Conservation (phyloP, 2,329 filamentous ascomycete species). For the Colletotrichum falcatum region DNA sequence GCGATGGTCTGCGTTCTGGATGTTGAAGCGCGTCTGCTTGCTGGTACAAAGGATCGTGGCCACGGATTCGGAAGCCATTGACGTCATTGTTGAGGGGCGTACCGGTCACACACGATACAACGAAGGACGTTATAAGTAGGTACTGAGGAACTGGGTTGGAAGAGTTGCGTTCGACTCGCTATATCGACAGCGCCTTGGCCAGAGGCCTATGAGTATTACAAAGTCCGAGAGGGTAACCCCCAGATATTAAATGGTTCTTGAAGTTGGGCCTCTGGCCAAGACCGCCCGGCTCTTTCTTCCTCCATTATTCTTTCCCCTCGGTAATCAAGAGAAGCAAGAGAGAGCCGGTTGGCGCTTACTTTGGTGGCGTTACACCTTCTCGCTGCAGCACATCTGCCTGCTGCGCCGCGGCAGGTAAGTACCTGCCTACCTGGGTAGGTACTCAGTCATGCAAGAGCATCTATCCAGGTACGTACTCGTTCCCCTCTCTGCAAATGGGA, state of each 20-base stretch:
- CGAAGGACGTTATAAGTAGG: not conserved
- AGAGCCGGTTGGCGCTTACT: not conserved
- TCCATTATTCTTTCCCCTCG: not conserved
- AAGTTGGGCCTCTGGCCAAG: not conserved
- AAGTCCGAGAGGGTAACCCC: not conserved
- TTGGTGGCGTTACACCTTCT: conserved; percentile 11
- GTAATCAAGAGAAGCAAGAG: not conserved
- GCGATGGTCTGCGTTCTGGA: conserved; percentile 64
- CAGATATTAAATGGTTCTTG: not conserved
- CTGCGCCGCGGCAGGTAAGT: no score
- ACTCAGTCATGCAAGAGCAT: no score
- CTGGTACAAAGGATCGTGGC: conserved; percentile 71
- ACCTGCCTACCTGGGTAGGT: no score
- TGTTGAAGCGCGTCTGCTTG: conserved; percentile 76
- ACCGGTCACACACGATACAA: not conserved
- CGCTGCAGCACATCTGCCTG: not conserved
- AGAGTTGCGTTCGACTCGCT: not conserved
- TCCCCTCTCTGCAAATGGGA: not conserved
- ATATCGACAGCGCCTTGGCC: not conserved
- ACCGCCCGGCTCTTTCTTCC: not conserved
- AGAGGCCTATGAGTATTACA: not conserved
- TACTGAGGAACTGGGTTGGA: not conserved
- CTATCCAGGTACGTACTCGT: not conserved
- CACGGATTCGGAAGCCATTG: conserved; percentile 62
- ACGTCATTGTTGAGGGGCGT: conserved; percentile 53